Evolutionary conservation across 306 rosid genomes (phyloP).

Genomic region (Vigna reflexopilosa): DNA sequence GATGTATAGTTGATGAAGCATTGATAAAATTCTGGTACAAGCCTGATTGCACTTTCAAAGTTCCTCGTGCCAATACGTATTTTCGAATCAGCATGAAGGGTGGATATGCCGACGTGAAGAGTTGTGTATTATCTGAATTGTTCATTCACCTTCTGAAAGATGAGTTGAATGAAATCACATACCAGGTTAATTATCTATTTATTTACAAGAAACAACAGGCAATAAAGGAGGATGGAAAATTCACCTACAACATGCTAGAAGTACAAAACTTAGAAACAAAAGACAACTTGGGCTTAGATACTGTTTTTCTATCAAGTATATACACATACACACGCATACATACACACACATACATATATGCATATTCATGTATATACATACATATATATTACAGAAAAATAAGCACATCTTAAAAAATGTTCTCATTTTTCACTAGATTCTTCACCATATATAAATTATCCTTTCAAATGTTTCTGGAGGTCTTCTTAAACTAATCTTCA

Average conservation of each 20-base stretch:
- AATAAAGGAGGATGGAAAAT: background rate
- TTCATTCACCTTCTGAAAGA: slow-evolving; percentile 87
- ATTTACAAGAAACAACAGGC: background rate
- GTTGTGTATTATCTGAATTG: slow-evolving; percentile 74
- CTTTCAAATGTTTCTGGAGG: slow-evolving; percentile 20
- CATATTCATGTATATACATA: no score
- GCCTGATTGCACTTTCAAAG: slow-evolving; percentile 74
- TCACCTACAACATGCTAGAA: slow-evolving; percentile 1
- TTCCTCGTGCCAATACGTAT: slow-evolving; percentile 94
- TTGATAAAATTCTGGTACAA: slow-evolving; percentile 93
- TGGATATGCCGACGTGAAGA: slow-evolving; percentile 67
- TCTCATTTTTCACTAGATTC: background rate
- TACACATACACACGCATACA: no score
- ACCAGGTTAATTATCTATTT: slow-evolving; percentile 78
- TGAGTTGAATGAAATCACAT: slow-evolving; percentile 80
- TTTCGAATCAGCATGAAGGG: slow-evolving; percentile 91
- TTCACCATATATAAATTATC: slow-evolving; percentile 13
- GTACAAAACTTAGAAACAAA: slow-evolving; percentile 10
- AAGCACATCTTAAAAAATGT: background rate
- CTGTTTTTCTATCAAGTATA: slow-evolving; percentile 2
- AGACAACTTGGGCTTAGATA: slow-evolving; percentile 16
- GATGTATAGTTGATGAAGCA: slow-evolving; percentile 83
- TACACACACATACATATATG: no score
- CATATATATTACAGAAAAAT: background rate
- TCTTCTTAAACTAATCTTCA: slow-evolving; percentile 1